Evolutionary conservation across 1,139 yeast genomes (phyloP).

Genomic region (Maudiozyma humilis): DNA sequence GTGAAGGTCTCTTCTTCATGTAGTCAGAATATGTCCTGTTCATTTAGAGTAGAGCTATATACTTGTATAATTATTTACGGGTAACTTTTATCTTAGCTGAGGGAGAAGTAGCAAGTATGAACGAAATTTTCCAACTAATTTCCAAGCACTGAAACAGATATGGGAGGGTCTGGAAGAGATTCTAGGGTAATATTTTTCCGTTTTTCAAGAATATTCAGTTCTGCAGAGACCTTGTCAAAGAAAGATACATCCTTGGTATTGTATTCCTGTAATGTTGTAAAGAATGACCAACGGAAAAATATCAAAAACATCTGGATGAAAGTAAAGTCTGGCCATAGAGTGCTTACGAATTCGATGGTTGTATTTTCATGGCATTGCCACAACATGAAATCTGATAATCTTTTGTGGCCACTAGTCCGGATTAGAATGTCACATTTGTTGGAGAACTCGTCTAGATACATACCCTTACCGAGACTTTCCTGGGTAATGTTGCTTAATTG

Average conservation of each 20-base stretch:
- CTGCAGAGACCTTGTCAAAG: background rate
- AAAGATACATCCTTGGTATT: constrained; percentile 4
- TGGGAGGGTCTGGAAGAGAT: constrained; percentile 12
- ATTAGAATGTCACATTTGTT: constrained; percentile 74
- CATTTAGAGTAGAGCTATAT: no score
- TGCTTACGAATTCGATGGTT: constrained; percentile 62
- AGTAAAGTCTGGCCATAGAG: constrained; percentile 82
- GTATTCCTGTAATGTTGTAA: constrained; percentile 21
- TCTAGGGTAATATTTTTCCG: constrained; percentile 4
- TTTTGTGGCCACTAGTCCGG: constrained; percentile 77
- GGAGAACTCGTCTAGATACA: constrained; percentile 53
- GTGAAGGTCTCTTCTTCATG: background rate
- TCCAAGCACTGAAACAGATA: constrained; percentile 12
- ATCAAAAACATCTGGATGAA: constrained; percentile 42
- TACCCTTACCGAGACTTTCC: constrained; percentile 37
- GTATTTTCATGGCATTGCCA: constrained; percentile 72
- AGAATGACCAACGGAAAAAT: constrained; percentile 47
- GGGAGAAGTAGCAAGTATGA: background rate
- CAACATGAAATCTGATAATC: constrained; percentile 80
- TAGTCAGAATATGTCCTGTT: no score
- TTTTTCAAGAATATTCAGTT: background rate
- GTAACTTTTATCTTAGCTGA: background rate
- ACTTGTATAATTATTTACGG: background rate
- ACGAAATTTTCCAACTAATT: background rate
- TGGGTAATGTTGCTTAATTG: constrained; percentile 40